phyloP scores from a whole-genome alignment of 2,329 filamentous ascomycete species.

The Leptoxyphium fumago region DNA sequence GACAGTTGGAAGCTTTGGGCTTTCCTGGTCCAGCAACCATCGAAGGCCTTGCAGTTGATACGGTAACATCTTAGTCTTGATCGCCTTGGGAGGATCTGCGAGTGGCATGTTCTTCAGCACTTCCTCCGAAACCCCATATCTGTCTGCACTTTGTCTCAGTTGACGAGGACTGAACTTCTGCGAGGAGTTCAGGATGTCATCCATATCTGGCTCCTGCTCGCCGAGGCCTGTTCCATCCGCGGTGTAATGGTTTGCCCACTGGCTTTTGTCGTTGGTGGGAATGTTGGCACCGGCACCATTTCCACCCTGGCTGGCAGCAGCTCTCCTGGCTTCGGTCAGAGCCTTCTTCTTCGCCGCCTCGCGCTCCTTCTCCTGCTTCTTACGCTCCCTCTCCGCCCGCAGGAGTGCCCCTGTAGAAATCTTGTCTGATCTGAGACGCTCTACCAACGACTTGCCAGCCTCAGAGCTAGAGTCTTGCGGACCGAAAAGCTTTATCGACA shows the following conservation, averaged over 20 bases:
- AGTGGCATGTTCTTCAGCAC: constrained; percentile 56
- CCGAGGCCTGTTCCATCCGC: constrained; percentile 1
- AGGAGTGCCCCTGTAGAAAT: constrained; percentile 39
- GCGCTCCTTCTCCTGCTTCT: constrained; percentile 18
- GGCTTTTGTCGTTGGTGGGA: constrained; percentile 2
- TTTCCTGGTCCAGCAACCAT: constrained; percentile 69
- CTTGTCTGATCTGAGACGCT: constrained; percentile 47
- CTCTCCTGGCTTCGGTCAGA: constrained; percentile 13
- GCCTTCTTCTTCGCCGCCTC: constrained; percentile 7
- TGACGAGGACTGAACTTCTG: constrained; percentile 53
- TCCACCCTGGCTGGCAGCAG: constrained; percentile 7
- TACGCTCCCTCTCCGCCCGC: constrained; percentile 22
- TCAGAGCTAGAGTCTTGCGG: constrained; percentile 22
- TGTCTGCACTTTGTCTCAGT: constrained; percentile 50
- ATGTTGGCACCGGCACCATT: constrained; percentile 6
- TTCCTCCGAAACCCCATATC: constrained; percentile 56
- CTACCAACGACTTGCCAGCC: constrained; percentile 38
- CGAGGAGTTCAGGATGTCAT: constrained; percentile 51
- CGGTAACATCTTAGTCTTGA: constrained; percentile 56
- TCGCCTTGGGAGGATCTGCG: constrained; percentile 49
- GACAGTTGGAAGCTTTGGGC: constrained; percentile 45
- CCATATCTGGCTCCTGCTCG: constrained; percentile 31
- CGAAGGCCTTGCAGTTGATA: constrained; percentile 70
- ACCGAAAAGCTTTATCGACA: constrained; percentile 56
- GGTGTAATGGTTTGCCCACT: constrained; percentile 8